Evolutionary conservation across 495 filamentous ascomycete genomes (phyloP).

Genomic region (Amorphotheca resinae): DNA sequence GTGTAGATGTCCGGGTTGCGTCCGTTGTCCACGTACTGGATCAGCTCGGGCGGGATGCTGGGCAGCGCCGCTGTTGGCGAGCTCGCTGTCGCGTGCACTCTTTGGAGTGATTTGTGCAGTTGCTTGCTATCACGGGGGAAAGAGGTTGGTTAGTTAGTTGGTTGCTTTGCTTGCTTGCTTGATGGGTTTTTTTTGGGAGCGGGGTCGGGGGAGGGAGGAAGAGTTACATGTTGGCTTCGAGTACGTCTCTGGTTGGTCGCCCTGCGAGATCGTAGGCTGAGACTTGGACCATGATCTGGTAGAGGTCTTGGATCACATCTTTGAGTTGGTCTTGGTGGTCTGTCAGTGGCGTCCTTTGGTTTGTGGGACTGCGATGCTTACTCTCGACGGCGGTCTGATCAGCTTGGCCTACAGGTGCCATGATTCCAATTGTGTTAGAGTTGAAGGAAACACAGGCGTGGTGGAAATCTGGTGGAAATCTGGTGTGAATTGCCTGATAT

Average conservation of each 20-base stretch:
- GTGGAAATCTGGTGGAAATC: not conserved
- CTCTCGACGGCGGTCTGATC: conserved; percentile 35
- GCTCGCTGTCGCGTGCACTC: conserved; percentile 25
- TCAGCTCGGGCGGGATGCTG: conserved; percentile 72
- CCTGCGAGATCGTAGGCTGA: conserved; percentile 56
- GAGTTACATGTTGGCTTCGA: conserved; percentile 47
- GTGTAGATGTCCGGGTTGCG: conserved; percentile 99
- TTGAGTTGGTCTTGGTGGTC: conserved; percentile 44
- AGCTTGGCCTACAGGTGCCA: conserved; percentile 34
- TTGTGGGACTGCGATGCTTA: conserved; percentile 13
- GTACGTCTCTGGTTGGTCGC: conserved; percentile 39
- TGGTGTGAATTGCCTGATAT: no score
- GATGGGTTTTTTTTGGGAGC: no score
- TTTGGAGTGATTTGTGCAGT: conserved; percentile 27
- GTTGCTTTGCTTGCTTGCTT: no score
- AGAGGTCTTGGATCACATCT: conserved; percentile 74
- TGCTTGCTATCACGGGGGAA: conserved; percentile 13
- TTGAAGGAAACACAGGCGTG: not conserved
- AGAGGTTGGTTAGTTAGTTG: not conserved
- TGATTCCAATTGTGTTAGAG: conserved; percentile 12
- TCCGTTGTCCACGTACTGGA: conserved; percentile 83
- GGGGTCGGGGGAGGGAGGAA: conserved; percentile 3
- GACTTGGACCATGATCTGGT: conserved; percentile 63
- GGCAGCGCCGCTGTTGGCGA: conserved; percentile 21
- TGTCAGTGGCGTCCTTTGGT: not conserved